Evolutionary conservation across 805 yeast species (phyloP).

Genomic region (Teunomyces atbi): DNA sequence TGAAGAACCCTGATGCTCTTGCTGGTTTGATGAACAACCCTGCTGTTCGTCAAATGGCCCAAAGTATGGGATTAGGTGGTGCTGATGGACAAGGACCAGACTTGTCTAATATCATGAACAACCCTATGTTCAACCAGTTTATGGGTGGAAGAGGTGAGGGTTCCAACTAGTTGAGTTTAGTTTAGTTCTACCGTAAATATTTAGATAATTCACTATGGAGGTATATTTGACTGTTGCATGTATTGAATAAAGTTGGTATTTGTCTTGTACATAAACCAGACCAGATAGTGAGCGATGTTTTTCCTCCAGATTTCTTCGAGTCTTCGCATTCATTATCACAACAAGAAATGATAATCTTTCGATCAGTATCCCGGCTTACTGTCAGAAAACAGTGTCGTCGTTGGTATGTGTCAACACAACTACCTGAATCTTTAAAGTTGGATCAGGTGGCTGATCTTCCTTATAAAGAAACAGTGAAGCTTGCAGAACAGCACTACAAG

Average conservation of each 20-base stretch:
- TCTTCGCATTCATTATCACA: too few species aligned
- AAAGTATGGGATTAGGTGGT: constrained; percentile 66
- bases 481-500: constrained; percentile 7
- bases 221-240: too few species aligned
- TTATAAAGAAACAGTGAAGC: constrained; percentile 1
- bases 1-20: constrained; percentile 82
- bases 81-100: constrained; percentile 49
- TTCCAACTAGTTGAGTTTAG: constrained; percentile 2
- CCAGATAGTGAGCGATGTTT: too few species aligned
- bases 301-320: too few species aligned
- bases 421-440: background rate
- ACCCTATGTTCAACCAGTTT: constrained; percentile 71
- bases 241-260: too few species aligned
- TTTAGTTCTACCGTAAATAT: background rate
- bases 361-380: background rate
- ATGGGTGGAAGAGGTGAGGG: constrained; percentile 49
- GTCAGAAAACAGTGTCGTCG: background rate
- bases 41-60: constrained; percentile 79
- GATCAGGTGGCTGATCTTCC: background rate
- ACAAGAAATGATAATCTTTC: too few species aligned
- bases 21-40: constrained; percentile 77
- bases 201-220: background rate
- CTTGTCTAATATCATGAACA: constrained; percentile 70
- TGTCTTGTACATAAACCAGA: too few species aligned
- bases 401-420: background rate